These are phyloP conservation scores for Xylaria multiplex DNA, from an alignment of 2,329 filamentous ascomycete genomes.

Conservation along the genomic window DNA sequence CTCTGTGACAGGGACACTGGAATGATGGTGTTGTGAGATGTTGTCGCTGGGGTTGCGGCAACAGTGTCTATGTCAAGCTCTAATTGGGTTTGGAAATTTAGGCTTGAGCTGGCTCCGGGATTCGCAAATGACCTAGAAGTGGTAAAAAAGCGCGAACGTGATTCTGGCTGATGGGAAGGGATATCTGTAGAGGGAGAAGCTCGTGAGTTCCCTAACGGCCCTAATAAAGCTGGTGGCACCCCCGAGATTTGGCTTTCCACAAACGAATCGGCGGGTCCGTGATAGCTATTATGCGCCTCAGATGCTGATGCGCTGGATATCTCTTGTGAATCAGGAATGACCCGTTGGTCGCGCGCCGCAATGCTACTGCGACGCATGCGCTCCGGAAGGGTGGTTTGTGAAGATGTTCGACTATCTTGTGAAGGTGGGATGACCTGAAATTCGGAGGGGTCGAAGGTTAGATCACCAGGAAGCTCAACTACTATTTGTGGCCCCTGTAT, in stretches of 20 bases:
- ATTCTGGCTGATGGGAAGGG: conserved; percentile 47
- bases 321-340: conserved; percentile 49
- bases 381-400: conserved; percentile 29
- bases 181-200: conserved; percentile 37
- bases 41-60: conserved; percentile 12
- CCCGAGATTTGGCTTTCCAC: conserved; percentile 28
- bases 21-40: conserved; percentile 25
- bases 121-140: conserved; percentile 22
- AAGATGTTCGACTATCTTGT: conserved; percentile 35
- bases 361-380: conserved; percentile 15
- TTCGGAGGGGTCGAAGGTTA: conserved; percentile 37
- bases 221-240: conserved; percentile 10
- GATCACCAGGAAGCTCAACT: conserved; percentile 36
- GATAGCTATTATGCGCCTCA: conserved; percentile 36
- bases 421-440: conserved; percentile 35
- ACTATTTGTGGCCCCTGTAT: conserved; percentile 31
- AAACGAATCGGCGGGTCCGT: conserved; percentile 17
- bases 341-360: conserved; percentile 33
- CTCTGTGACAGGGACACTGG: conserved; percentile 27
- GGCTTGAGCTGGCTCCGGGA: conserved; percentile 16
- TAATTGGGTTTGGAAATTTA: conserved; percentile 29
- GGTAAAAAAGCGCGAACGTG: conserved; percentile 17
- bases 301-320: conserved; percentile 40
- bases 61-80: conserved; percentile 17
- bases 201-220: conserved; percentile 17